Conservation (phyloP, 108 stramenopile genomes). For the Schizochytrium sp. region DNA sequence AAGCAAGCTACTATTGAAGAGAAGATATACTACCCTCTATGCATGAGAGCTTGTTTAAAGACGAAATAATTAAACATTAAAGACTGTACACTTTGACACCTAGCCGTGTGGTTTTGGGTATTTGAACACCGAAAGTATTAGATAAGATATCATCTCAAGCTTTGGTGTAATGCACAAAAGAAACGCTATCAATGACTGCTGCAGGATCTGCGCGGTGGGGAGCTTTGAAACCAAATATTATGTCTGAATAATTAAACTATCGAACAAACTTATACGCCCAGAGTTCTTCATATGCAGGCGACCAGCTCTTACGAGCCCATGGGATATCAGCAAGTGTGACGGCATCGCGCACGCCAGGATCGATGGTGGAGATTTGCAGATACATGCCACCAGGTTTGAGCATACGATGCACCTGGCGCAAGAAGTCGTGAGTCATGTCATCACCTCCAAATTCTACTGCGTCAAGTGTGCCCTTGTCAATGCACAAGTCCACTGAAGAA, state of each 20-base stretch:
- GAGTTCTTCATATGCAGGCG: background rate
- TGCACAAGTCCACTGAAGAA: background rate
- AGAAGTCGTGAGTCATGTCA: background rate
- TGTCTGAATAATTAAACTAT: background rate
- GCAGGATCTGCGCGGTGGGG: background rate
- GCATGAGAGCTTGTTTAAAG: too few species aligned
- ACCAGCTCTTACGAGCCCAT: background rate
- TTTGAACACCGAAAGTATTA: too few species aligned
- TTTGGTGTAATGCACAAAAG: background rate
- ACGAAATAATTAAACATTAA: too few species aligned
- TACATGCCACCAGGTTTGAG: background rate
- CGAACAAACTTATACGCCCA: background rate
- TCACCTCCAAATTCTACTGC: constrained; percentile 48
- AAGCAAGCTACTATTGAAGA: too few species aligned
- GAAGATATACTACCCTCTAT: too few species aligned
- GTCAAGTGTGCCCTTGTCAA: constrained; percentile 57
- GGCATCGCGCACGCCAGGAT: constrained; percentile 26
- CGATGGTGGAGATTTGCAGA: constrained; percentile 11
- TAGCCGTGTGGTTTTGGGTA: too few species aligned
- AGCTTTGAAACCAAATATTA: background rate
- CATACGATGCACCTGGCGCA: background rate
- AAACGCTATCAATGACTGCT: background rate
- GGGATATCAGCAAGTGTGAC: constrained; percentile 21
- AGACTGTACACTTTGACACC: too few species aligned
- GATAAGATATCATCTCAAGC: too few species aligned